These are phyloP conservation scores for Arthrinium puccinioides DNA, from an alignment of 2,329 filamentous ascomycete species.

Conservation along the genomic window DNA sequence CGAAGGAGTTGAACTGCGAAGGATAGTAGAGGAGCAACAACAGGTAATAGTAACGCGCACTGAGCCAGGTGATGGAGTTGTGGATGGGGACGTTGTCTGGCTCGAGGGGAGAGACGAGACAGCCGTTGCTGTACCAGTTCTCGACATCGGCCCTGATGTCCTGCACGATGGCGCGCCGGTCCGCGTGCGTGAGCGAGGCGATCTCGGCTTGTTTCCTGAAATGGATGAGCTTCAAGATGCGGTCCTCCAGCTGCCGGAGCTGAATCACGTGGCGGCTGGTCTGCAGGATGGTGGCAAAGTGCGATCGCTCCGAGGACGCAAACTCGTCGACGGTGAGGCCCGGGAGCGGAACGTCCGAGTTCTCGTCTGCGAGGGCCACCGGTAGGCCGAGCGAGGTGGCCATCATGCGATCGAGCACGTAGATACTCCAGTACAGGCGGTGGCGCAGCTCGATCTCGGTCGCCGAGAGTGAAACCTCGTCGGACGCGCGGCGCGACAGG, in stretches of 20 bases:
- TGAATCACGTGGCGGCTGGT: constrained; percentile 37
- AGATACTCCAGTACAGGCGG: constrained; percentile 37
- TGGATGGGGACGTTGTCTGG: constrained; percentile 37
- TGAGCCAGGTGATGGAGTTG: constrained; percentile 35
- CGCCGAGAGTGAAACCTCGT: constrained; percentile 17
- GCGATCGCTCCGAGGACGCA: constrained; percentile 27
- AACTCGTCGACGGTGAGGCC: constrained; percentile 38
- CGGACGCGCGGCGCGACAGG: constrained; percentile 22
- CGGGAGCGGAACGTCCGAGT: constrained; percentile 32
- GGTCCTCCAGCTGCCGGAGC: constrained; percentile 34
- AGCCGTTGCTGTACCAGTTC: constrained; percentile 39
- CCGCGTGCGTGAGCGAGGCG: constrained; percentile 20
- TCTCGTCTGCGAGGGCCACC: constrained; percentile 29
- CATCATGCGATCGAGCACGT: constrained; percentile 37
- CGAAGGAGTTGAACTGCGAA: constrained; percentile 29
- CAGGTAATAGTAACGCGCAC: constrained; percentile 35
- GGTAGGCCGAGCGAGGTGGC: constrained; percentile 32
- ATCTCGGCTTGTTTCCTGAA: constrained; percentile 21
- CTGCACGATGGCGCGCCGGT: constrained; percentile 23
- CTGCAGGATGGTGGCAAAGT: constrained; percentile 33
- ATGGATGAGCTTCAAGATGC: constrained; percentile 29
- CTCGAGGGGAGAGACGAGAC: constrained; percentile 33
- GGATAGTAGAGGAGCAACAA: constrained; percentile 35
- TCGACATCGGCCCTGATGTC: constrained; percentile 34
- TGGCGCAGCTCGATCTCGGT: constrained; percentile 24